Conservation (phyloP, 192 early-diverging fungal genomes). For the Ramicandelaber brevisporus region DNA sequence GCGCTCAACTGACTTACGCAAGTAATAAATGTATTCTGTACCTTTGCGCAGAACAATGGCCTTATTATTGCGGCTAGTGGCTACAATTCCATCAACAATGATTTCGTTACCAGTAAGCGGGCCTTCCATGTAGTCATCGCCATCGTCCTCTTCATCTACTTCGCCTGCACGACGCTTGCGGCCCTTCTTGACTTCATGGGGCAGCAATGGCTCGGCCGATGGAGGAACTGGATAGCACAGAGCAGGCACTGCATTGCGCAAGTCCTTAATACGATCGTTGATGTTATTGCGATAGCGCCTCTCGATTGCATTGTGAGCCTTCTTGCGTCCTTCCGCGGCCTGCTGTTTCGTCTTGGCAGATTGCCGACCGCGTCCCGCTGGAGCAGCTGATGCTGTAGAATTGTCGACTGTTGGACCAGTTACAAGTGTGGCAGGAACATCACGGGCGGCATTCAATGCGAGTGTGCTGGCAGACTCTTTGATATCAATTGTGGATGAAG, state of each 20-base stretch:
- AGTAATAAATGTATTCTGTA: slow-evolving; percentile 65
- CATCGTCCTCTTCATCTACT: slow-evolving; percentile 24
- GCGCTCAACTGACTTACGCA: slow-evolving; percentile 13
- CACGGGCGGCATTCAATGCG: too few species aligned
- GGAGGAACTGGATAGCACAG: slow-evolving; percentile 24
- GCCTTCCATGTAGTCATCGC: slow-evolving; percentile 18
- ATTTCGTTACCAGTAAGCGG: slow-evolving; percentile 1
- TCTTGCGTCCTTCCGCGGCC: too few species aligned
- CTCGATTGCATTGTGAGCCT: slow-evolving; percentile 89
- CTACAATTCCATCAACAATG: slow-evolving; percentile 55
- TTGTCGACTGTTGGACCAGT: too few species aligned
- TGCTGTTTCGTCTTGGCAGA: too few species aligned
- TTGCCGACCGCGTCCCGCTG: too few species aligned
- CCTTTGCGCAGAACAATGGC: slow-evolving; percentile 77
- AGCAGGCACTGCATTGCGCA: slow-evolving; percentile 66
- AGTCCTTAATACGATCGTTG: slow-evolving; percentile 77
- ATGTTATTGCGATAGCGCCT: slow-evolving; percentile 89
- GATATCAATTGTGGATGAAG: too few species aligned
- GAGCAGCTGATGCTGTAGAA: too few species aligned
- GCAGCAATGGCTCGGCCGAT: slow-evolving; percentile 8
- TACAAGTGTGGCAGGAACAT: too few species aligned
- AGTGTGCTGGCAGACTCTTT: too few species aligned
- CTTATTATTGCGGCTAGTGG: slow-evolving; percentile 76
- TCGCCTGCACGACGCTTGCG: slow-evolving; percentile 12
- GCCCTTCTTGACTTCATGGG: slow-evolving; percentile 14